Evolutionary conservation across 352 stramenopile genomes (phyloP).

Genomic region (Phytopythium helicoides): DNA sequence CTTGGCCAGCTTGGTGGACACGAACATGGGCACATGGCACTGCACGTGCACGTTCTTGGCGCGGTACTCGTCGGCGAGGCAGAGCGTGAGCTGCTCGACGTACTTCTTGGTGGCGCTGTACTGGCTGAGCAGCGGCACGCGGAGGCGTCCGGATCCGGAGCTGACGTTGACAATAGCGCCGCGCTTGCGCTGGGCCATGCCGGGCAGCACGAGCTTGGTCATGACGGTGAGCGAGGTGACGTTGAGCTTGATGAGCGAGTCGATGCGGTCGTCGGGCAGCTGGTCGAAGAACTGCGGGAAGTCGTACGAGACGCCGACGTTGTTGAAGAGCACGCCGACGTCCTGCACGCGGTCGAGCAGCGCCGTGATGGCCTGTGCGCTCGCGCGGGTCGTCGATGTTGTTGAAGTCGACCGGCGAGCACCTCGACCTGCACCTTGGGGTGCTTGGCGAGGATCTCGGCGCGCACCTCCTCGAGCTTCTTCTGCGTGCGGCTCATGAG

Average conservation of each 20-base stretch:
- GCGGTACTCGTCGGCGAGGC: conserved; percentile 94
- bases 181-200: conserved; percentile 94
- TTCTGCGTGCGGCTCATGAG: conserved; percentile 97
- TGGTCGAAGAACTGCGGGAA: conserved; percentile 98
- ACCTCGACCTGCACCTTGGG: conserved; percentile 83
- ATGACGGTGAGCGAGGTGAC: conserved; percentile 74
- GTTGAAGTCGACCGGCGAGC: conserved; percentile 94
- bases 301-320: conserved; percentile 98
- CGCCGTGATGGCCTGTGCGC: conserved; percentile 44
- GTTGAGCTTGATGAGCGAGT: conserved; percentile 91
- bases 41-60: conserved; percentile 93
- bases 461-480: conserved; percentile 92
- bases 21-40: conserved; percentile 98
- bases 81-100: conserved; percentile 97
- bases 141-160: conserved; percentile 94
- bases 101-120: conserved; percentile 98
- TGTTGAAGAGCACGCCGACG: conserved; percentile 98
- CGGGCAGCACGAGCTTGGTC: conserved; percentile 87
- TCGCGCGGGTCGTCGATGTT: conserved; percentile 80
- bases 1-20: conserved; percentile 99
- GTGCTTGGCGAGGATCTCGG: conserved; percentile 95
- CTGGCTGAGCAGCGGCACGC: conserved; percentile 94
- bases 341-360: conserved; percentile 83
- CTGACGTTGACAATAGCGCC: conserved; percentile 98
- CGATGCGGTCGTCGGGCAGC: conserved; percentile 91